A percentile compares a stretch with the other conserved stretches of the same genome.
Conservation (phyloP, 2,329 filamentous ascomycete species). For the Hymenoscyphus fraxineus region DNA sequence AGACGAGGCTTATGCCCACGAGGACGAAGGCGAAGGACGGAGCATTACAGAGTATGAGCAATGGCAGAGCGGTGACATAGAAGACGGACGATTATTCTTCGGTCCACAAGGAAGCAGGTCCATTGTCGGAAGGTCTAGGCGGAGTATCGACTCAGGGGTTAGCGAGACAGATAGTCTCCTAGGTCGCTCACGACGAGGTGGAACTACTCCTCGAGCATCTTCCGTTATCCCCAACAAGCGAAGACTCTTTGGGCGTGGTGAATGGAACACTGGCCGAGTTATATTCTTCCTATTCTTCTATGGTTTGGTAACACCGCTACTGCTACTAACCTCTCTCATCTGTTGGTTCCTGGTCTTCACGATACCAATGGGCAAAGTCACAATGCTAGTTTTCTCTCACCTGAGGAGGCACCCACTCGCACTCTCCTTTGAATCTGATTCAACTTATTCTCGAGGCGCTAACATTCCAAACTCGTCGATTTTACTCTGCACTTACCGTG, state of each 20-base stretch:
- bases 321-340: slow-evolving; percentile 79
- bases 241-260: slow-evolving; percentile 85
- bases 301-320: slow-evolving; percentile 78
- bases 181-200: slow-evolving; percentile 57
- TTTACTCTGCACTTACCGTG: slow-evolving; percentile 92
- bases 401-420: slow-evolving; percentile 88
- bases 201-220: slow-evolving; percentile 36
- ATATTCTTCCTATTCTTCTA: slow-evolving; percentile 98
- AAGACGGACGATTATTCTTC: slow-evolving; percentile 94
- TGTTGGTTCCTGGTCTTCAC: slow-evolving; percentile 98
- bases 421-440: slow-evolving; percentile 87
- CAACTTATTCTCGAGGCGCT: slow-evolving; percentile 65
- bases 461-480: slow-evolving; percentile 78
- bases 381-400: slow-evolving; percentile 83
- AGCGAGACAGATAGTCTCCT: slow-evolving; percentile 89
- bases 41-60: slow-evolving; percentile 99
- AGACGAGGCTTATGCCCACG: slow-evolving; percentile 89
- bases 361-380: slow-evolving; percentile 98
- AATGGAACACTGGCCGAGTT: slow-evolving; percentile 93
- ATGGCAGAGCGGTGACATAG: slow-evolving; percentile 96
- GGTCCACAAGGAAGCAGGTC: slow-evolving; percentile 72
- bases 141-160: slow-evolving; percentile 79
- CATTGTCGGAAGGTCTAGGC: slow-evolving; percentile 78
- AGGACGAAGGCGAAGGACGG: slow-evolving; percentile 91
- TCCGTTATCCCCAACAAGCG: slow-evolving; percentile 60